phyloP scores from a whole-genome alignment of 176 grass and related monocot genomes.

The Oryza punctata region DNA sequence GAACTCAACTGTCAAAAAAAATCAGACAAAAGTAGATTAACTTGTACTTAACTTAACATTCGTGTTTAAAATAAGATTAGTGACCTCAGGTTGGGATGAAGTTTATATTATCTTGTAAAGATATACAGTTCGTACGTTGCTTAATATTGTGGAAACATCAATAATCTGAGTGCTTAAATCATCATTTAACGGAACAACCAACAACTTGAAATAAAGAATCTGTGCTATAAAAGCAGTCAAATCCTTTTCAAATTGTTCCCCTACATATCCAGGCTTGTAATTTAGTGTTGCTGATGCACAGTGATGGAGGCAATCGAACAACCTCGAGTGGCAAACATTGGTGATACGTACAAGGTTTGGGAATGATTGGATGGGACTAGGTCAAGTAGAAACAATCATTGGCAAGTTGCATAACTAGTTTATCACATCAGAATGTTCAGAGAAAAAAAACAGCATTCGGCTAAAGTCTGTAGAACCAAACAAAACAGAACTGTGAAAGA shows the following conservation, averaged over 20 bases:
- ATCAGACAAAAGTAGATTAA: not conserved
- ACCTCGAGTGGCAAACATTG: slow-evolving; percentile 27
- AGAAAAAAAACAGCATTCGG: not conserved
- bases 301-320: slow-evolving; percentile 32
- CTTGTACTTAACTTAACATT: not conserved
- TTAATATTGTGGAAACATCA: not conserved
- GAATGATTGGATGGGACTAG: slow-evolving; percentile 16
- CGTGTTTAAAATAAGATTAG: not conserved
- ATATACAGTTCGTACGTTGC: not conserved
- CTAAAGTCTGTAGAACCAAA: not conserved
- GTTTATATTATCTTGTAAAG: not conserved
- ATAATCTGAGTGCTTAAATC: not conserved
- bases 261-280: not conserved
- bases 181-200: not conserved
- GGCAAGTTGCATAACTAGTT: slow-evolving; percentile 31
- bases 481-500: not conserved
- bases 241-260: slow-evolving; percentile 2
- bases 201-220: slow-evolving; percentile 6
- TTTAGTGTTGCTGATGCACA: slow-evolving; percentile 29
- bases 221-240: not conserved
- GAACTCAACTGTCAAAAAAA: not conserved
- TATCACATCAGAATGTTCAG: slow-evolving; percentile 39
- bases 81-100: not conserved
- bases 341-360: slow-evolving; percentile 22
- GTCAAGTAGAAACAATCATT: slow-evolving; percentile 29